Conservation (phyloP, 1,284 basidiomycete genomes). For the Sanghuangporus weigelae region DNA sequence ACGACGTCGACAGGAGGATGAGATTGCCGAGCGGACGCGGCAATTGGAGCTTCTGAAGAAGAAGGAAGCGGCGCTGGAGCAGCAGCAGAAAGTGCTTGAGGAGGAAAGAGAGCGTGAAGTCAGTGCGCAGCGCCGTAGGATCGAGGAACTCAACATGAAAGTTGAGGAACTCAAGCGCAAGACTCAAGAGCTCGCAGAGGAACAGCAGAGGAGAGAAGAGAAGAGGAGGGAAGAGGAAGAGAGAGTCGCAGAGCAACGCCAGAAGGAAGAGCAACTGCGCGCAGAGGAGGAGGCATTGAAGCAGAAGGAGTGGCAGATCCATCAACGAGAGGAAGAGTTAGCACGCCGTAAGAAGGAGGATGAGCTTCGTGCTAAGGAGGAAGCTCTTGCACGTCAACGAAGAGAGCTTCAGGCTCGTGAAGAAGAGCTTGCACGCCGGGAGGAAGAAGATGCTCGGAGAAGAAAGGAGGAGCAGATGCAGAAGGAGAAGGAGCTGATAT, state of each 20-base stretch:
- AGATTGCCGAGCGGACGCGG: conserved; percentile 1
- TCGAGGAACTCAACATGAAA: not conserved
- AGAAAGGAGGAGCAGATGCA: not conserved
- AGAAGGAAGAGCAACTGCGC: conserved; percentile 4
- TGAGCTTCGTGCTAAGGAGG: conserved; percentile 9
- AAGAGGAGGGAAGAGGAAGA: conserved; percentile 1
- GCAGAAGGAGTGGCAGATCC: conserved; percentile 4
- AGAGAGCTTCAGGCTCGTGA: conserved; percentile 10
- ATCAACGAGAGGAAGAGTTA: conserved; percentile 10
- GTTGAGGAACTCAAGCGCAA: conserved; percentile 2
- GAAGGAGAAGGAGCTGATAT: conserved; percentile 3
- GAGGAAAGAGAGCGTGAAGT: not conserved
- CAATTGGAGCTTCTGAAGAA: not conserved
- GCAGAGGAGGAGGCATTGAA: conserved; percentile 8
- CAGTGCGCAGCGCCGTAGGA: not conserved
- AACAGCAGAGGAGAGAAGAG: not conserved
- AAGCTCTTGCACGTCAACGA: conserved; percentile 5
- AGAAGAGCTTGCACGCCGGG: conserved; percentile 11
- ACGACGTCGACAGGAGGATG: not conserved
- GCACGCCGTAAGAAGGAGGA: conserved; percentile 5
- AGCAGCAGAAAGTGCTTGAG: not conserved
- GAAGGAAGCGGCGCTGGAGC: not conserved
- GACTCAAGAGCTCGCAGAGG: not conserved
- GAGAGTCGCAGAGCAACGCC: not conserved
- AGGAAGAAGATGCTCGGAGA: conserved; percentile 11